Evolutionary conservation across 768 basidiomycete species (phyloP).

Genomic region (Phaeotremella skinneri): DNA sequence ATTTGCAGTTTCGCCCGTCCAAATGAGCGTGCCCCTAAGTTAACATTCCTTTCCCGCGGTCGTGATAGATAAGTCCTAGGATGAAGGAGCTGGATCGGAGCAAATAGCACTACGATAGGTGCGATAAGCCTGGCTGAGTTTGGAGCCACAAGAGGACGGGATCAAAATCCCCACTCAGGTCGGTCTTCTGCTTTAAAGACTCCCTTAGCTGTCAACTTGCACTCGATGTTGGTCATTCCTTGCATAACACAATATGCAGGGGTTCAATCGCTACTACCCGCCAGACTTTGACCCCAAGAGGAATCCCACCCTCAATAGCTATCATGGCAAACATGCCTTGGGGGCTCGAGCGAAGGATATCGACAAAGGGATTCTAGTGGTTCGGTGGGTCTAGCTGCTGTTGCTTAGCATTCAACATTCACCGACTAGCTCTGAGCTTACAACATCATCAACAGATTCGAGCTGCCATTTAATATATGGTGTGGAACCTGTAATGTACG

Average conservation of each 20-base stretch:
- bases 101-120: no score
- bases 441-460: constrained; percentile 58
- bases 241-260: constrained; percentile 54
- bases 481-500: constrained; percentile 79
- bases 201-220: neutral
- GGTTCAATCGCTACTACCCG: constrained; percentile 77
- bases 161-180: neutral
- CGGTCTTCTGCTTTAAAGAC: neutral
- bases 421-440: neutral
- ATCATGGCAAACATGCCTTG: constrained; percentile 69
- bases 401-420: neutral
- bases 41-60: no score
- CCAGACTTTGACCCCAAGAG: constrained; percentile 71
- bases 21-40: no score
- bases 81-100: no score
- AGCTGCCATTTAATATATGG: constrained; percentile 73
- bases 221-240: neutral
- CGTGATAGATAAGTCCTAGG: no score
- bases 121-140: neutral
- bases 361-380: constrained; percentile 92
- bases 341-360: constrained; percentile 91
- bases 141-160: neutral
- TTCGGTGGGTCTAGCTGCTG: constrained; percentile 55
- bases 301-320: constrained; percentile 51
- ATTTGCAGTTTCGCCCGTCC: no score